Base-by-base conservation (phyloP, 345 rosid genomes). In the Noccaea caerulescens region DNA sequence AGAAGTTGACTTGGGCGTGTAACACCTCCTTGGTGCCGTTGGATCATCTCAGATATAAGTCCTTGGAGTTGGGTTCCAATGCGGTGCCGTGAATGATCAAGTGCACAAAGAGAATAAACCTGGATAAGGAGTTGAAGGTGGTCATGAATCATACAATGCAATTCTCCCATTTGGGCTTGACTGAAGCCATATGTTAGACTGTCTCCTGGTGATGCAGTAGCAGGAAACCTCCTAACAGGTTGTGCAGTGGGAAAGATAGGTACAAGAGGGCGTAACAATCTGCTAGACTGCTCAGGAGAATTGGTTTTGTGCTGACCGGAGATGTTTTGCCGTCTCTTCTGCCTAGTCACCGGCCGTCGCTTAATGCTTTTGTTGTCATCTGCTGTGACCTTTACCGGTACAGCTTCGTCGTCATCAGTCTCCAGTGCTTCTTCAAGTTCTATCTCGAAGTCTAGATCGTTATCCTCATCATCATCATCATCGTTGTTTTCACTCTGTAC, bases 81-180 rank as follows among this genome's bases (percentile, higher is more conserved):
- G 16, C 80, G 75, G 68, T 88, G 87, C 64, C 88, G 83, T 50
- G 95, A 84, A 75, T 83, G 80, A 83, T 94, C 96, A 59, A 86
- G 84, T 65, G 79, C 76, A 65, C 89, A 86, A 53, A 94, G 88
- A 69, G 98, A 89, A 81, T 82, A 83, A 57, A 87, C 82, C 81
- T 94, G 96, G 82, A 94, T 80, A 70, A 89, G 95, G 75, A 94
- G 98, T 66, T 94, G 97, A 42, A 84, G 81, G 75, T 91, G 99
- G 62, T 94, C 99, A 50, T 85, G 84, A 65, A 89, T 81, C 81
- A 91, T 79, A 83, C 83, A 86, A 77, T 85, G 77, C 84, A 94
- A 73, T 77, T 89, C 92, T 34, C 86, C 95, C 37, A 94, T 82
- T 58, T 94, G 96, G 61, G 79, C 54, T 14, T 78, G 83, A 80